Conservation (phyloP, 371 early-diverging fungal genomes). For the Paraphysoderma sedebokerense region DNA sequence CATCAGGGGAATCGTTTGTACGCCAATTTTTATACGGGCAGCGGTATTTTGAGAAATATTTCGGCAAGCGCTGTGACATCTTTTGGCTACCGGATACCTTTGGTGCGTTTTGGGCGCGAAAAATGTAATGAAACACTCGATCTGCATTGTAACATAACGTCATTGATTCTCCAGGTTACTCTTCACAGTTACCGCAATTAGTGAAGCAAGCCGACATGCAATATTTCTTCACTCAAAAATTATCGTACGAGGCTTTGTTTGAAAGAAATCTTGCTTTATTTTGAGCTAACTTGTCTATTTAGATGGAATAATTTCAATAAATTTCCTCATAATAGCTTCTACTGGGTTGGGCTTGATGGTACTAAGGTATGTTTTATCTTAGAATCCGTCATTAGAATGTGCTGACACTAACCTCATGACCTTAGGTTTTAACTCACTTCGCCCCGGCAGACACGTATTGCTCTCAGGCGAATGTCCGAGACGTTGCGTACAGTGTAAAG, state of each 20-base stretch:
- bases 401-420: too few species aligned
- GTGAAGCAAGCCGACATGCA: conserved; percentile 55
- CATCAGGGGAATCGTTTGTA: conserved; percentile 82
- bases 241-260: too few species aligned
- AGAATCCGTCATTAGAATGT: too few species aligned
- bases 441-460: conserved; percentile 69
- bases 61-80: conserved; percentile 57
- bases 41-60: conserved; percentile 63
- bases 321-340: conserved; percentile 90
- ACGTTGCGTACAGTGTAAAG: conserved; percentile 39
- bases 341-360: conserved; percentile 22
- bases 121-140: neutral
- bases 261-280: too few species aligned
- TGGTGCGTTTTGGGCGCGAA: conserved; percentile 23
- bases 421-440: conserved; percentile 59
- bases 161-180: conserved; percentile 14
- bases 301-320: conserved; percentile 3
- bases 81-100: conserved; percentile 95
- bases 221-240: conserved; percentile 95
- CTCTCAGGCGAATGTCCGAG: conserved; percentile 32
- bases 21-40: conserved; percentile 89
- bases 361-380: too few species aligned
- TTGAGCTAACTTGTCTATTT: too few species aligned
- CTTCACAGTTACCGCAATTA: conserved; percentile 80
- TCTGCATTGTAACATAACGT: neutral